A percentile compares a stretch with the other conserved stretches of the same genome.
Evolutionary conservation across 352 stramenopile species (phyloP).

Genomic region (Phytophthora podocarpi): DNA sequence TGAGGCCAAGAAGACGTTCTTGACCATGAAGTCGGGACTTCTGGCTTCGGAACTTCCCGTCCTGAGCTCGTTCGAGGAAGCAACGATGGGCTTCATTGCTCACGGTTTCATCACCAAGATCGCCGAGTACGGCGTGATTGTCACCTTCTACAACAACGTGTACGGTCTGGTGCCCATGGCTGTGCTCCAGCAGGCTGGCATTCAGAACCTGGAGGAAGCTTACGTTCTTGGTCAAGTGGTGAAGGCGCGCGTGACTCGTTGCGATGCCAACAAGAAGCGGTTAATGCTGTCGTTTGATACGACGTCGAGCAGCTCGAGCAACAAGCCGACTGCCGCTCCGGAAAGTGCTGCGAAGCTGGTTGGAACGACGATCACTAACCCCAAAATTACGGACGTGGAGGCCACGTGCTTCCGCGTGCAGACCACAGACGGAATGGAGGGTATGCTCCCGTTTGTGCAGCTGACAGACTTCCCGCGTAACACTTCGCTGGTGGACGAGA

Average conservation of each 20-base stretch:
- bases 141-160: constrained; percentile 97
- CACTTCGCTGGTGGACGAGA: constrained; percentile 72
- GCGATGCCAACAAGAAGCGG: constrained; percentile 79
- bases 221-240: constrained; percentile 90
- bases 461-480: constrained; percentile 86
- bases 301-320: constrained; percentile 26
- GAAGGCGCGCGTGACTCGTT: constrained; percentile 77
- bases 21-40: constrained; percentile 91
- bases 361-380: constrained; percentile 57
- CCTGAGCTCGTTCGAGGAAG: constrained; percentile 77
- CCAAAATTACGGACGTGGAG: constrained; percentile 77
- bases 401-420: constrained; percentile 72
- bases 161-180: constrained; percentile 92
- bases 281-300: constrained; percentile 88
- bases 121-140: constrained; percentile 91
- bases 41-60: constrained; percentile 77
- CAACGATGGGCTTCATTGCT: constrained; percentile 71
- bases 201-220: constrained; percentile 82
- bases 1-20: constrained; percentile 91
- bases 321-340: constrained; percentile 16
- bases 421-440: constrained; percentile 74
- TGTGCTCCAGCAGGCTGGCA: constrained; percentile 83
- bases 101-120: constrained; percentile 95
- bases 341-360: constrained; percentile 43
- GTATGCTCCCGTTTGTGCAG: constrained; percentile 80